Evolutionary conservation across 2,329 filamentous ascomycete species (phyloP).

Genomic region (Teratosphaeria nubilosa): DNA sequence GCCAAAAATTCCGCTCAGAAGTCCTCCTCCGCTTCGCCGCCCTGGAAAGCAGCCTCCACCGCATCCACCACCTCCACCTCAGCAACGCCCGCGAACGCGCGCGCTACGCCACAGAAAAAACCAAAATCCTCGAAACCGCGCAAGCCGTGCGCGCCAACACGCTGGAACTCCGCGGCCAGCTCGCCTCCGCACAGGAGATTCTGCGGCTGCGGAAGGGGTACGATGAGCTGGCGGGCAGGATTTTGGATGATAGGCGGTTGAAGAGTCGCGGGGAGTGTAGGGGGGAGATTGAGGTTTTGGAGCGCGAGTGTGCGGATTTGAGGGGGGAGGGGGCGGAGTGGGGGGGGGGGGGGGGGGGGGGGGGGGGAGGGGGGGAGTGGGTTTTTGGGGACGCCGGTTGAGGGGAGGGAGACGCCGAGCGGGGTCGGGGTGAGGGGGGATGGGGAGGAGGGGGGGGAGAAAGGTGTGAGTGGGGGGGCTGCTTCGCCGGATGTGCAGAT

Average conservation of each 20-base stretch:
- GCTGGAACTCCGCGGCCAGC: constrained; percentile 56
- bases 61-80: constrained; percentile 75
- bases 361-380: constrained; percentile 27
- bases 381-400: no score
- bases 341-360: constrained; percentile 38
- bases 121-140: constrained; percentile 67
- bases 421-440: no score
- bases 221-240: constrained; percentile 78
- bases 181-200: constrained; percentile 66
- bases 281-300: constrained; percentile 66
- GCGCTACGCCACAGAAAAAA: constrained; percentile 71
- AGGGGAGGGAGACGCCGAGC: no score
- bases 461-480: constrained; percentile 26
- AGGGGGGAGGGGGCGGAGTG: constrained; percentile 74
- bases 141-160: constrained; percentile 70
- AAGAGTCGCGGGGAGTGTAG: constrained; percentile 76
- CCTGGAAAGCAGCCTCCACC: constrained; percentile 75
- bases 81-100: constrained; percentile 77
- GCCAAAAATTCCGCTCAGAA: constrained; percentile 63
- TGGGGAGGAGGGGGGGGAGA: constrained; percentile 41
- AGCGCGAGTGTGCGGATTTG: constrained; percentile 79
- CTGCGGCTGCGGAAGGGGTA: constrained; percentile 73
- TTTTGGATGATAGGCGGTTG: constrained; percentile 69
- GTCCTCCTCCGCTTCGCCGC: constrained; percentile 79
- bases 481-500: constrained; percentile 13